Evolutionary conservation across 2,329 filamentous ascomycete species (phyloP), one percentile per base, ranked within the genome.

Genomic region (Botrytis galanthina): DNA sequence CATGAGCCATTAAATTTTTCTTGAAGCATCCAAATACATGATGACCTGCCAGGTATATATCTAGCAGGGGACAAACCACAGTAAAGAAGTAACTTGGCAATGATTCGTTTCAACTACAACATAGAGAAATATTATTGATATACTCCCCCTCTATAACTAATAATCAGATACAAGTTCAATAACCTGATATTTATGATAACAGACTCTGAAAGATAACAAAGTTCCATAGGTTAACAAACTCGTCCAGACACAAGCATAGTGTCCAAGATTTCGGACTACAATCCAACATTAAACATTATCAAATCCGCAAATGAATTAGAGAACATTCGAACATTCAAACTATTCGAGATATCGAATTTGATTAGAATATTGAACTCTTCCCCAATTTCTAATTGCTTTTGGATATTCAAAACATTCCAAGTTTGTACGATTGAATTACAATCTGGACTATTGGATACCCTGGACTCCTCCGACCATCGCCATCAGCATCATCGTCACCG

Each of bases 1-100:
- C n/a, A 29, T 1, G 3, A 18, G 51, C 0, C 0, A 57, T 8
- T 0, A 29, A 8, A 18, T 39, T 22, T 35, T 2, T 37, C 8
- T 7, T 14, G 10, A 16, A n/a, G 35, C 9, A 8, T n/a, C 2
- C 9, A 7, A 37, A 37, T 37, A 1, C 20, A 61, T 37, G 26
- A 16, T 8, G 5, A 8, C 1, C 6, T 12, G 9, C 7, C 1
- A 39, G 35, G 26, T 39, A 54, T 3, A 5, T 61, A 16, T n/a
- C n/a, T 18, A 29, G 29, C 4, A 54, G 5, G 26, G 6, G 26
- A 14, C 9, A 2, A 60, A 16, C 10, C 10, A 26, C 57, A 37
- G 20, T 4, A 10, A 4, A 35, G 6, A 12, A 4, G 2, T 4
- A n/a, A 37, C 26, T n/a, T 16, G 20, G 8, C 8, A 1, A 3